Conservation (phyloP, 2,329 filamentous ascomycete species). For the Blastomyces percursus region DNA sequence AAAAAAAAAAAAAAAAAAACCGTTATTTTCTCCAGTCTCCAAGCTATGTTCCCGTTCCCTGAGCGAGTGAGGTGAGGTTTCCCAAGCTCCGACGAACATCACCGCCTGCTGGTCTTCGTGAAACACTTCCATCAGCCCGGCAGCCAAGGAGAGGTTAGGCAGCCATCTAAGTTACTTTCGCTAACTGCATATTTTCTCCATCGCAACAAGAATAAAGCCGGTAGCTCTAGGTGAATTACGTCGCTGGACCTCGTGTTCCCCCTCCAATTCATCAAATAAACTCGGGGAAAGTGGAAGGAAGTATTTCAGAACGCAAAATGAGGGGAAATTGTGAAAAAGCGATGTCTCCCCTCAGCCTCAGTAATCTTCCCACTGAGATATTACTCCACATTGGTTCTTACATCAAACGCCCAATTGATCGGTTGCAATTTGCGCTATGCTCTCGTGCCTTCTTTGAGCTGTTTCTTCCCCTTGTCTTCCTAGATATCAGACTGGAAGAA, state of each 20-base stretch:
- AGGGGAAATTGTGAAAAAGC: neutral
- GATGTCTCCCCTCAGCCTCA: conserved; percentile 1
- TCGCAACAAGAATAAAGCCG: no score
- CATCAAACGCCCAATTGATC: neutral
- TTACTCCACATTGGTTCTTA: conserved; percentile 1
- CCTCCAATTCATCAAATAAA: neutral
- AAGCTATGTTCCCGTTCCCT: no score
- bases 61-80: no score
- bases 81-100: no score
- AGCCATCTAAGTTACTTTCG: neutral
- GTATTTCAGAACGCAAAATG: no score
- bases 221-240: neutral
- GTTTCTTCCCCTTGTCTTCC: conserved; percentile 3
- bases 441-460: conserved; percentile 7
- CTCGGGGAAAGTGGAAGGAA: neutral
- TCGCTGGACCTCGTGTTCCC: neutral
- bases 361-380: conserved; percentile 7
- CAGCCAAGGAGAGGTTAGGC: neutral
- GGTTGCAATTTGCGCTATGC: conserved; percentile 5
- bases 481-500: neutral
- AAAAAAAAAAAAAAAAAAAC: no score
- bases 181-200: neutral
- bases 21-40: no score
- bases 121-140: neutral
- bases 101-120: neutral